phyloP scores from a whole-genome alignment of 2,329 filamentous ascomycete genomes.

The Aspergillus jensenii region DNA sequence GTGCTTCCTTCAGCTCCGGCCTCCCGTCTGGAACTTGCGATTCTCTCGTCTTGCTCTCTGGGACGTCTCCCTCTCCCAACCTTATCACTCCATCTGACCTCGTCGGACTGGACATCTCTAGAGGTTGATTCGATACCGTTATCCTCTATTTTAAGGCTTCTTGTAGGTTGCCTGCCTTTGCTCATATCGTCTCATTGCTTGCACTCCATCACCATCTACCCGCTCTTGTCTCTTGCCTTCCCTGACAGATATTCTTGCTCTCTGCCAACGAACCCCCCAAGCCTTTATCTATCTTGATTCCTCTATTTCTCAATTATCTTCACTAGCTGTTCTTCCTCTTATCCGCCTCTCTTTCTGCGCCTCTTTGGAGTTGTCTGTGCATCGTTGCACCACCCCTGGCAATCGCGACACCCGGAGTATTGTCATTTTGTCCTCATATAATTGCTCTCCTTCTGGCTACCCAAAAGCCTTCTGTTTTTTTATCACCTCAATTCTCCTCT shows the following conservation, averaged over 20 bases:
- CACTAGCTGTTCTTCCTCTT: conserved; percentile 15
- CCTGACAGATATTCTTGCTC: conserved; percentile 19
- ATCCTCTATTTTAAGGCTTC: conserved; percentile 34
- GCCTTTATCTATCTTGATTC: conserved; percentile 13
- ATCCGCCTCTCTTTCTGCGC: conserved; percentile 14
- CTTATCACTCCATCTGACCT: conserved; percentile 12
- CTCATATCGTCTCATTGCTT: conserved; percentile 22
- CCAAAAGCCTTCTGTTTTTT: conserved; percentile 17
- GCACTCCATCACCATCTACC: conserved; percentile 11
- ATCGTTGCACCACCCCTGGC: conserved; percentile 21
- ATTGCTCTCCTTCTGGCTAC: conserved; percentile 18
- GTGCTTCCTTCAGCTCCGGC: conserved; percentile 11
- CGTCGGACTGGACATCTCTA: conserved; percentile 18
- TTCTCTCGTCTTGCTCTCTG: background rate
- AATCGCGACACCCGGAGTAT: conserved; percentile 15
- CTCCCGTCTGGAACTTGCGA: conserved; percentile 2
- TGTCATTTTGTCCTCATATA: conserved; percentile 2
- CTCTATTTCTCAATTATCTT: conserved; percentile 8
- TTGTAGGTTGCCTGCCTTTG: conserved; percentile 44
- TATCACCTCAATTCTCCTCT: conserved; percentile 14
- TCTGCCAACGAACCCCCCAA: conserved; percentile 12
- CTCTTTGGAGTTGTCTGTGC: conserved; percentile 17
- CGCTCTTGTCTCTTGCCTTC: conserved; percentile 21
- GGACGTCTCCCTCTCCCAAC: conserved; percentile 3
- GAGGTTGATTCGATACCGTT: conserved; percentile 17